These are phyloP conservation scores for Amanita subjunquillea DNA, from an alignment of 768 basidiomycete genomes.

Conservation along the genomic window DNA sequence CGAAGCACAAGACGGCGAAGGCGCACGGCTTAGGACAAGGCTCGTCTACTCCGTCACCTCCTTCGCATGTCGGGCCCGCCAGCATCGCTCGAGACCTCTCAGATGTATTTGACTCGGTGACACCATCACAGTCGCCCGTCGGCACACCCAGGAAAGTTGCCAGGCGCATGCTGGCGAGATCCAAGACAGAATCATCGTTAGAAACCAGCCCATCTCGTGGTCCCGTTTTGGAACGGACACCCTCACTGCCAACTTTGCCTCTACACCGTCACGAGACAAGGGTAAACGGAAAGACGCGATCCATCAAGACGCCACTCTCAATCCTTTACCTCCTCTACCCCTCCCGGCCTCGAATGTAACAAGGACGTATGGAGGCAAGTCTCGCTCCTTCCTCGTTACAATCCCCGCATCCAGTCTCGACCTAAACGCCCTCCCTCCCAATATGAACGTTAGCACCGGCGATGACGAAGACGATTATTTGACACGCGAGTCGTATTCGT, in stretches of 20 bases:
- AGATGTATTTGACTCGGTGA: slow-evolving; percentile 30
- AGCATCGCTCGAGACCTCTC: slow-evolving; percentile 33
- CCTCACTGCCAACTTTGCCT: slow-evolving; percentile 26
- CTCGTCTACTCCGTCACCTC: not conserved
- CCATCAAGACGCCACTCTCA: slow-evolving; percentile 11
- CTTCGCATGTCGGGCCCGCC: slow-evolving; percentile 7
- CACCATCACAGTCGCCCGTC: slow-evolving; percentile 17
- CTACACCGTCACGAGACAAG: slow-evolving; percentile 15
- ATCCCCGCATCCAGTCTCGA: slow-evolving; percentile 30
- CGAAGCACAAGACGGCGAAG: not conserved
- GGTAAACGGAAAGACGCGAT: slow-evolving; percentile 6
- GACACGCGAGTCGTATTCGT: slow-evolving; percentile 63
- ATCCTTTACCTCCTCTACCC: slow-evolving; percentile 11
- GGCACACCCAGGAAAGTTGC: slow-evolving; percentile 36
- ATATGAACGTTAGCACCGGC: slow-evolving; percentile 6
- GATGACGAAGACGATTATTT: slow-evolving; percentile 40
- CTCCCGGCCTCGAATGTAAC: slow-evolving; percentile 26
- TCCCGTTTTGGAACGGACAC: slow-evolving; percentile 18
- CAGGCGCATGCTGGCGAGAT: slow-evolving; percentile 65
- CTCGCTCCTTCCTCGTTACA: slow-evolving; percentile 71
- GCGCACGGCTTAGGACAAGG: not conserved
- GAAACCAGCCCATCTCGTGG: slow-evolving; percentile 13
- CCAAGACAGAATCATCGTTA: slow-evolving; percentile 49
- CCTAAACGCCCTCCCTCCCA: slow-evolving; percentile 9
- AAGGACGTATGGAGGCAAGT: slow-evolving; percentile 65